Base-by-base conservation (phyloP, 2,329 filamentous ascomycete genomes). In the Alternaria infectoria region DNA sequence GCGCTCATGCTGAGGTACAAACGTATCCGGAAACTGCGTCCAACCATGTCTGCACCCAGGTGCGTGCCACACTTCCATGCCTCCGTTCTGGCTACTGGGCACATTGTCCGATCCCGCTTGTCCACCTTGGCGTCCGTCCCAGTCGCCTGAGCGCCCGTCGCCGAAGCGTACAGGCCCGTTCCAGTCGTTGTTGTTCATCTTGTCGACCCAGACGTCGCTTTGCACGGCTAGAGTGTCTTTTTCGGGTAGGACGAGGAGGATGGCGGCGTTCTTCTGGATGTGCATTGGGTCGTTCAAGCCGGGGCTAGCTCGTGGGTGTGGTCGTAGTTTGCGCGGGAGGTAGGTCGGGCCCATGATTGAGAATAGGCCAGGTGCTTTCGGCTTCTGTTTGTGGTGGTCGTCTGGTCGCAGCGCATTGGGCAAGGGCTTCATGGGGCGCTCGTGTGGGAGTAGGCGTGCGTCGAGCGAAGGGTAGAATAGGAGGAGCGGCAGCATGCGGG, bases 391-490 rank as follows among this genome's bases (percentile, higher is more conserved):
- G 17, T 67, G 68, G 57, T 76, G 74, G 59, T 78, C 75, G 32
- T 77, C 69, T 8, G 67, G 66, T n/a, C 77, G 70, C n/a, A 80
- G 64, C 15, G 75, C 73, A 25, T 74, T 78, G 2, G 80, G 78
- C 28, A 81, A 61, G 9, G 71, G 61, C 59, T 79, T 79, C 63
- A 74, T 74, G 2, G 78, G 75, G 0, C 81, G 78, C 58, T 82
- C 78, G 60, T 81, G 78, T 6, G 81, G 81, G 8, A 81, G 70
- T 28, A 81, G 72, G 23, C 81, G 76, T 6, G 79, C 75, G 63
- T 83, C 81, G 45, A 83, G 74, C 6, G 79, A 79, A 17, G 81
- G 81, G 58, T 82, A 83, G 70, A 82, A 82, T 15, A 83, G 76
- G 32, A 82, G 72, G 6, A 83, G 74, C 3, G 81, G 80, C 13